Base-by-base conservation (phyloP, 2,329 filamentous ascomycete species). In the Phialemoniopsis sp. region DNA sequence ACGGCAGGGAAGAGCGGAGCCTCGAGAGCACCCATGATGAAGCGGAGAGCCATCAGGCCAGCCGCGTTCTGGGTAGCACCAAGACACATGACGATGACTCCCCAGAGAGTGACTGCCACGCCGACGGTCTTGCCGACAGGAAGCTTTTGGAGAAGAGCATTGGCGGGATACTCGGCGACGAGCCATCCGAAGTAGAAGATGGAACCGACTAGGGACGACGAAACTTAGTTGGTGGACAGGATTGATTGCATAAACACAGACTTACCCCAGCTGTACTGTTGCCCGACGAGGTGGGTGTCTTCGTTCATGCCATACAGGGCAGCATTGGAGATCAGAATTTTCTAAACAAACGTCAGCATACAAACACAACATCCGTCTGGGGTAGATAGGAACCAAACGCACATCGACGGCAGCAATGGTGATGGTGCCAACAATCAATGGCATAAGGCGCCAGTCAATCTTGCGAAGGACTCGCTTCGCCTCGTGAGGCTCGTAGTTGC, bases 41-140 rank as follows among this genome's bases (percentile, higher is more conserved):
- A 62, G 12, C 78, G 70, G 1, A 73, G 70, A 14, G 68, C 70
- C 4, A 82, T 64, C 8, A 83, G 57, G 0, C 68, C 69, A 16
- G 55, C 61, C 51, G 78, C 82, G 53, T 71, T 68, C 37, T 67
- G 64, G 13, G 72, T 68, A 4, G 73, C 77, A 1, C 74, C 73
- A 17, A 72, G 73, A 41, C 67, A 71, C 4, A 70, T 69, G 1
- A 73, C 76, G 3, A 73, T 67, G 9, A 80, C 57, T 2, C 78
- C 79, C 78, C 79, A 83, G 40, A 74, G 60, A 6, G 71, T 56
- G 30, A 82, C 72, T 44, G 82, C 82, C 37, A 64, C 48, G 8
- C 71, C 79, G 3, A 85, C 66, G 57, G 76, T 81, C 51, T 82
- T 83, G 8, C 70, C 74, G 1, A 76, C 70, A 7, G 80, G 79